Evolutionary conservation across 495 filamentous ascomycete species (phyloP).

Genomic region (Lasiosphaeria hispida): DNA sequence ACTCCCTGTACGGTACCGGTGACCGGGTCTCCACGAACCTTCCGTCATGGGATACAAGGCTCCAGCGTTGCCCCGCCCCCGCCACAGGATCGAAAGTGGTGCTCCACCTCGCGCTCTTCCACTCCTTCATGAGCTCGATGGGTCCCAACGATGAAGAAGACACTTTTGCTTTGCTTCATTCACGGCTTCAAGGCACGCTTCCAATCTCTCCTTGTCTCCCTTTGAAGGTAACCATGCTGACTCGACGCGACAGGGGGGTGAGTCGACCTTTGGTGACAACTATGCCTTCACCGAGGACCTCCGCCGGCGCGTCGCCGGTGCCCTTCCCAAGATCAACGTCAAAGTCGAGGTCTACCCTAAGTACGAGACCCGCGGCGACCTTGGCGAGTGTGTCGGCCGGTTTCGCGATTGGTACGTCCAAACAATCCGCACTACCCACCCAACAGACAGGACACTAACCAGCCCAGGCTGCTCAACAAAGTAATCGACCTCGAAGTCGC

Average conservation of each 20-base stretch:
- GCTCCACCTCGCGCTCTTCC: neutral
- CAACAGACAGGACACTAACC: conserved; percentile 1
- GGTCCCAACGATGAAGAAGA: conserved; percentile 72
- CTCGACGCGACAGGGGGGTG: conserved; percentile 63
- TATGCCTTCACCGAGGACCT: conserved; percentile 71
- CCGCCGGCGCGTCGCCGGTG: conserved; percentile 62
- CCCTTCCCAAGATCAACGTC: conserved; percentile 72
- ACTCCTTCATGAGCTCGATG: conserved; percentile 21
- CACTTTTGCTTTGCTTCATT: conserved; percentile 85
- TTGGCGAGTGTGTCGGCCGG: conserved; percentile 71
- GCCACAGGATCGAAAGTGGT: neutral
- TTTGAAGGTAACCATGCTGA: conserved; percentile 1
- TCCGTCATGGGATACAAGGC: neutral
- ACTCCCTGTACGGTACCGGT: no score
- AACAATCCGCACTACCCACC: neutral
- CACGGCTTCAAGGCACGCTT: conserved; percentile 89
- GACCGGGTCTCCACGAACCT: no score
- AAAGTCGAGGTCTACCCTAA: conserved; percentile 75
- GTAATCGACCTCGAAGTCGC: conserved; percentile 94
- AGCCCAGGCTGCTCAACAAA: conserved; percentile 73
- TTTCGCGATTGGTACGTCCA: conserved; percentile 78
- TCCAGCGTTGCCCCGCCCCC: neutral
- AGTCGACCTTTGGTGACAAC: conserved; percentile 74
- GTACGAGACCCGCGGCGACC: conserved; percentile 87
- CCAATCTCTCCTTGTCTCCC: neutral